Conservation (phyloP, 352 stramenopile species). For the Globisporangium alternatum region DNA sequence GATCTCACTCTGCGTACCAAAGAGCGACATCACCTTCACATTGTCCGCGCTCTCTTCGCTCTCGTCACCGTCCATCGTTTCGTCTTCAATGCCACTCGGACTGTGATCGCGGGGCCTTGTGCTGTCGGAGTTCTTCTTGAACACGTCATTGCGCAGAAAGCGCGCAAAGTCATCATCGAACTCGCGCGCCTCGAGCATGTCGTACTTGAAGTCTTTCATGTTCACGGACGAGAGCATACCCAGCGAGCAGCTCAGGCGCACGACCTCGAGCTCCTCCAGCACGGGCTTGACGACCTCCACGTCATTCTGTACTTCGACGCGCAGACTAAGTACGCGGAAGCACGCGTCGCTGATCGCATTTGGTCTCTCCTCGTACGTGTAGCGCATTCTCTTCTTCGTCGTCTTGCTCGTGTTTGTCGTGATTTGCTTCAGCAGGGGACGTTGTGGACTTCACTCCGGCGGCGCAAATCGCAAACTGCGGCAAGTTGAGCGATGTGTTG, state of each 20-base stretch:
- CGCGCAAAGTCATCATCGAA: slow-evolving; percentile 66
- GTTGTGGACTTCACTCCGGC: background rate
- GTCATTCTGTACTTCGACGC: slow-evolving; percentile 59
- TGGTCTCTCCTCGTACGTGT: slow-evolving; percentile 6
- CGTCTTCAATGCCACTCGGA: background rate
- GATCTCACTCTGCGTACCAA: slow-evolving; percentile 58
- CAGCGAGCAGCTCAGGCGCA: slow-evolving; percentile 57
- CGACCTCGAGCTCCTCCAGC: slow-evolving; percentile 61
- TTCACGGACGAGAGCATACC: slow-evolving; percentile 47
- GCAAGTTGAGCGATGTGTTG: background rate
- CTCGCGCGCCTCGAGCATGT: slow-evolving; percentile 47
- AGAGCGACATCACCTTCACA: slow-evolving; percentile 44
- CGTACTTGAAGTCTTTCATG: slow-evolving; percentile 46
- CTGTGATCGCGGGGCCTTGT: background rate
- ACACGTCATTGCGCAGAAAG: slow-evolving; percentile 52
- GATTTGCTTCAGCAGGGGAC: background rate
- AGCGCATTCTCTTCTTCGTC: background rate
- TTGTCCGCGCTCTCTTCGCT: background rate
- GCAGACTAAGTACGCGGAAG: slow-evolving; percentile 57
- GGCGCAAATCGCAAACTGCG: slow-evolving; percentile 6
- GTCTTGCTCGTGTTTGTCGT: background rate
- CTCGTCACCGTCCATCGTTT: background rate
- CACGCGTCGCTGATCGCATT: slow-evolving; percentile 24
- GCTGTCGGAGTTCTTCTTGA: slow-evolving; percentile 17
- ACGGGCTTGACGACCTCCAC: slow-evolving; percentile 69